Evolutionary conservation across 352 stramenopile genomes (phyloP).

Genomic region (Globisporangium paroecandrum): DNA sequence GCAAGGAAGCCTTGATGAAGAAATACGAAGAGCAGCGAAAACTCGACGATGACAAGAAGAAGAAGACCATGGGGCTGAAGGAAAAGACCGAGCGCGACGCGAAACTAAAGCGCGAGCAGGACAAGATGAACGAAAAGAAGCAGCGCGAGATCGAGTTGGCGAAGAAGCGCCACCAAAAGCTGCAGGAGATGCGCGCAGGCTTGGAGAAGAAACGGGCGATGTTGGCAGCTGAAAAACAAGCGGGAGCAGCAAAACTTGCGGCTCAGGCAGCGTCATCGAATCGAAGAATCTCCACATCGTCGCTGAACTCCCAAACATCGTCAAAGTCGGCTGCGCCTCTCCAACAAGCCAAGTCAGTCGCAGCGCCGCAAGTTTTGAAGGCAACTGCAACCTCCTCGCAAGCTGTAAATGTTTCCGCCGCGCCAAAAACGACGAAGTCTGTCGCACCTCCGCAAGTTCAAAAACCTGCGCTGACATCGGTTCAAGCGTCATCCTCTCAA

Average conservation of each 20-base stretch:
- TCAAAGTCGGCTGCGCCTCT: constrained; percentile 2
- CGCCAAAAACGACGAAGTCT: neutral
- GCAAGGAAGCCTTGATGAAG: constrained; percentile 61
- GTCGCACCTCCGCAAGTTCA: neutral
- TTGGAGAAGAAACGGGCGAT: constrained; percentile 67
- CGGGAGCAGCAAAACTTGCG: constrained; percentile 22
- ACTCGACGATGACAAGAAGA: constrained; percentile 67
- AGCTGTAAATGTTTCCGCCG: neutral
- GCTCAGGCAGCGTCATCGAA: constrained; percentile 3
- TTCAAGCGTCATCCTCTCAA: neutral
- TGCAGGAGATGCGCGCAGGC: constrained; percentile 65
- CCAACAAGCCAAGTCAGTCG: constrained; percentile 2
- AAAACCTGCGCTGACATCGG: neutral
- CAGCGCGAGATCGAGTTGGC: constrained; percentile 61
- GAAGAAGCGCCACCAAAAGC: constrained; percentile 53
- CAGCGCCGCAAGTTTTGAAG: neutral
- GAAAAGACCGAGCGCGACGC: constrained; percentile 63
- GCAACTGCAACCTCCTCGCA: neutral
- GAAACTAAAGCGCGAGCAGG: constrained; percentile 48
- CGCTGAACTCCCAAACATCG: neutral
- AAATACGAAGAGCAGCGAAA: constrained; percentile 70
- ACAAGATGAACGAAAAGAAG: constrained; percentile 48
- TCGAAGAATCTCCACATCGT: constrained; percentile 3
- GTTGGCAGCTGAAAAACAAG: constrained; percentile 41
- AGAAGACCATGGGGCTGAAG: constrained; percentile 44